Evolutionary conservation across 1,284 basidiomycete species (phyloP).

Genomic region (Cerioporus squamosus): DNA sequence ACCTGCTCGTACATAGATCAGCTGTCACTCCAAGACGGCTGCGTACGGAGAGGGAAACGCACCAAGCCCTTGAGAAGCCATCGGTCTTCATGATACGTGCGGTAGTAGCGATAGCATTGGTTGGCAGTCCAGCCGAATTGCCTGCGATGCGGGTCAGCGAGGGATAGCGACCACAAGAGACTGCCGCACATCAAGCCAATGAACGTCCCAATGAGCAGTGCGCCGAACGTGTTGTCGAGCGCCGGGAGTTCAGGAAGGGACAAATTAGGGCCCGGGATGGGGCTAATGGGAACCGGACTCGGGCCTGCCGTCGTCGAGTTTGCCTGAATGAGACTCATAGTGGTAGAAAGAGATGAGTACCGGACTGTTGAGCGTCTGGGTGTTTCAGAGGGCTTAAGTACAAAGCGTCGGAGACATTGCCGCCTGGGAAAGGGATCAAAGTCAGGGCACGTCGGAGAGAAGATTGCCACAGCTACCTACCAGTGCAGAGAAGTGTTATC

Average conservation of each 20-base stretch:
- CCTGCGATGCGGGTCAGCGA: neutral
- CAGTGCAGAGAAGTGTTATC: too few species aligned
- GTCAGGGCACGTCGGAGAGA: too few species aligned
- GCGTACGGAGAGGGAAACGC: neutral
- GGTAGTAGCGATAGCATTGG: conserved; percentile 11
- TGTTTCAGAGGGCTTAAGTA: too few species aligned
- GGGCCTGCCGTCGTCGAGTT: too few species aligned
- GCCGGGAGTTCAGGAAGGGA: neutral
- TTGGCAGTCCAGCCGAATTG: conserved; percentile 12
- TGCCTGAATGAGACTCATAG: too few species aligned
- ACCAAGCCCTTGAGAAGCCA: conserved; percentile 5
- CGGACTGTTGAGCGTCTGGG: too few species aligned
- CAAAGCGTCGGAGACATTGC: too few species aligned
- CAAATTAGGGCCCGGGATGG: neutral
- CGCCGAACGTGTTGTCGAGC: neutral
- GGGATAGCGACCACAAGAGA: neutral
- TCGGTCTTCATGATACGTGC: conserved; percentile 3
- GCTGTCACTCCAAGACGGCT: neutral
- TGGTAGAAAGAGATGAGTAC: too few species aligned
- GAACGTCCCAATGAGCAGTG: neutral
- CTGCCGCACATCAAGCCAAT: neutral
- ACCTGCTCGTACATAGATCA: neutral
- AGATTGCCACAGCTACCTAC: too few species aligned
- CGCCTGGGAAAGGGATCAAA: too few species aligned
- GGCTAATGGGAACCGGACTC: too few species aligned